Base-by-base conservation (phyloP, 129 eudicot species). In the Flaveria bidentis region DNA sequence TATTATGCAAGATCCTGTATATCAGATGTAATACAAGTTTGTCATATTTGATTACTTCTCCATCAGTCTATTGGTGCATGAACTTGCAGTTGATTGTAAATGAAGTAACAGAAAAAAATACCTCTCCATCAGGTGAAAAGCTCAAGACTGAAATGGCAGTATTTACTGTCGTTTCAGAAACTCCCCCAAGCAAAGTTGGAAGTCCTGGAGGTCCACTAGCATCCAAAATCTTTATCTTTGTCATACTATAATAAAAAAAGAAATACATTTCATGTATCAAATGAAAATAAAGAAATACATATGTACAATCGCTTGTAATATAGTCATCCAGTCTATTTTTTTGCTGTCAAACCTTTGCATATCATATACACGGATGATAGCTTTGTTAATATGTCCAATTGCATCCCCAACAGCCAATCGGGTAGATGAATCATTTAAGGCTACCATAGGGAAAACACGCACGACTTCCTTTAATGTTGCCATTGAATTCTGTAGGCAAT, bases 51-150 rank as follows among this genome's bases (percentile, higher is more conserved):
- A 53, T 53, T 17, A n/a, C 56, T 53, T 53, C 2, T 53, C 60
- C 26, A n/a, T n/a, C 60, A 56, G 62, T 56, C 13, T 56, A 56
- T 56, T 2, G 10, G 45, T 28, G 42, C 67, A 13, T 26, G 9
- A 26, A 62, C 17, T 13, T 26, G 28, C 1, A 61, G 41, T 12
- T 61, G 67, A n/a, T 61, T 25, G 41, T 61, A 17, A 61, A 26
- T 25, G 11, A 14, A 14, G 12, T 5, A 28, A 62, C 44, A 12
- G 10, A 62, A 22, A 74, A 18, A 74, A 62, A 67, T 88, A 94
- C 98, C 99, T 94, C 99, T 87, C 99, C 97, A 81, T 91, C 99
- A 53, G 90, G 97, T 79, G 99, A 84, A 88, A 94, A 94, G 78
- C 93, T 89, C 80, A 94, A 78, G 81, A 90, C 96, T 20, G 97